These are phyloP conservation scores for Gleditsia sinensis DNA, from an alignment of 306 rosid species.

Conservation along the genomic window DNA sequence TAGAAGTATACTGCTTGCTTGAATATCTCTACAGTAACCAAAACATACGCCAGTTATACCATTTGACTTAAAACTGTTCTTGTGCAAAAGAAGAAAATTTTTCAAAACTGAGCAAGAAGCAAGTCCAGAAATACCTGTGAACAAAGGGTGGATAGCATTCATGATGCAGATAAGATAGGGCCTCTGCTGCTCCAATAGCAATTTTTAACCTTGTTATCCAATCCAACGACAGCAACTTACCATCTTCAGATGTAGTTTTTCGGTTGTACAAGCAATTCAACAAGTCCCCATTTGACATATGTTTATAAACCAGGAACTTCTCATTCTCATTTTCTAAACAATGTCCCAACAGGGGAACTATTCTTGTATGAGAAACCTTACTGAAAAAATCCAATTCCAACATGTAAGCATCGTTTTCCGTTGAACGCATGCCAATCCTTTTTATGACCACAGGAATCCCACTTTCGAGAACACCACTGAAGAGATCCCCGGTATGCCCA, in stretches of 20 bases:
- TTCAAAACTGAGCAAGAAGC: conserved; percentile 17
- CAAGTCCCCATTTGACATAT: conserved; percentile 83
- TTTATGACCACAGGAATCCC: conserved; percentile 72
- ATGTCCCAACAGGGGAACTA: conserved; percentile 83
- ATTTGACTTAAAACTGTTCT: conserved; percentile 8
- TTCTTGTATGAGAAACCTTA: conserved; percentile 71
- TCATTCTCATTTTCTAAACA: conserved; percentile 86
- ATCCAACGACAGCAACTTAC: conserved; percentile 80
- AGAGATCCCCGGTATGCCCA: conserved; percentile 89
- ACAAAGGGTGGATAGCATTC: conserved; percentile 83
- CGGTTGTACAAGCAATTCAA: conserved; percentile 65
- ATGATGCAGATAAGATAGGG: conserved; percentile 82
- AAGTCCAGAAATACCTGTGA: conserved; percentile 69
- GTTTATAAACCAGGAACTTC: conserved; percentile 83
- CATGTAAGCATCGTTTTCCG: conserved; percentile 60
- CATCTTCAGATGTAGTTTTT: conserved; percentile 60
- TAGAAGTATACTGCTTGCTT: conserved; percentile 93
- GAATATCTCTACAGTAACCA: conserved; percentile 72
- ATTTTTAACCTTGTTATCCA: conserved; percentile 97
- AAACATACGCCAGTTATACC: conserved; percentile 35
- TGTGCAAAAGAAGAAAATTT: neutral
- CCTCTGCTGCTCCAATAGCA: conserved; percentile 93
- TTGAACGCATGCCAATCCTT: conserved; percentile 57
- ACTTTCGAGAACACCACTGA: conserved; percentile 71
- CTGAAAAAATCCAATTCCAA: conserved; percentile 77